phyloP scores from a whole-genome alignment of 108 stramenopile genomes.

The Mediolabrus comicus region DNA sequence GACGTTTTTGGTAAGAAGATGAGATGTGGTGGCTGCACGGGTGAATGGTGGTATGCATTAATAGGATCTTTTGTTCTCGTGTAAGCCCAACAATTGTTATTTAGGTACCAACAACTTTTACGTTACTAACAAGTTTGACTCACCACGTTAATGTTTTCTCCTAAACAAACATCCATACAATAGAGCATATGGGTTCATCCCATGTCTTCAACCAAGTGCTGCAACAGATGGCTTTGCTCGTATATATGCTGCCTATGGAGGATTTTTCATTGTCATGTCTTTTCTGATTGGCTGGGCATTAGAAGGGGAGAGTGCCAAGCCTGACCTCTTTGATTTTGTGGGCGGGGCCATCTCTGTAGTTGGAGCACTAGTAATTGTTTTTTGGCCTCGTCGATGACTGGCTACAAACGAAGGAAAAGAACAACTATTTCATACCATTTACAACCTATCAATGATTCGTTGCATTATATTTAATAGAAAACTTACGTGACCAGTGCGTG shows the following conservation, averaged over 20 bases:
- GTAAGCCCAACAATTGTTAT: too few relatives aligned
- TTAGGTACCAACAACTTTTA: too few relatives aligned
- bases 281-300: constrained; percentile 77
- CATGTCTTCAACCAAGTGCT: constrained; percentile 67
- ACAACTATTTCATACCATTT: background rate
- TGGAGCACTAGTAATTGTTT: constrained; percentile 62
- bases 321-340: constrained; percentile 68
- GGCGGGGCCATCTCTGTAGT: constrained; percentile 65
- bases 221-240: constrained; percentile 63
- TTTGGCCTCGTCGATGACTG: constrained; percentile 72
- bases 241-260: constrained; percentile 85
- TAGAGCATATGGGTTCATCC: constrained; percentile 74
- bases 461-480: background rate
- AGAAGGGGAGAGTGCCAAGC: constrained; percentile 61
- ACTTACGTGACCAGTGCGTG: background rate
- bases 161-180: too few relatives aligned
- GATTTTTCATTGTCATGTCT: constrained; percentile 76
- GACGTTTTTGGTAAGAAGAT: background rate
- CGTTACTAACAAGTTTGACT: too few relatives aligned
- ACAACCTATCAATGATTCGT: background rate
- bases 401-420: background rate
- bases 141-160: too few relatives aligned
- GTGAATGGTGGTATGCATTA: constrained; percentile 79
- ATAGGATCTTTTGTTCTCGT: constrained; percentile 58
- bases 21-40: too few relatives aligned